Conservation (phyloP, 371 early-diverging fungal species). For the Mortierella sp. region DNA sequence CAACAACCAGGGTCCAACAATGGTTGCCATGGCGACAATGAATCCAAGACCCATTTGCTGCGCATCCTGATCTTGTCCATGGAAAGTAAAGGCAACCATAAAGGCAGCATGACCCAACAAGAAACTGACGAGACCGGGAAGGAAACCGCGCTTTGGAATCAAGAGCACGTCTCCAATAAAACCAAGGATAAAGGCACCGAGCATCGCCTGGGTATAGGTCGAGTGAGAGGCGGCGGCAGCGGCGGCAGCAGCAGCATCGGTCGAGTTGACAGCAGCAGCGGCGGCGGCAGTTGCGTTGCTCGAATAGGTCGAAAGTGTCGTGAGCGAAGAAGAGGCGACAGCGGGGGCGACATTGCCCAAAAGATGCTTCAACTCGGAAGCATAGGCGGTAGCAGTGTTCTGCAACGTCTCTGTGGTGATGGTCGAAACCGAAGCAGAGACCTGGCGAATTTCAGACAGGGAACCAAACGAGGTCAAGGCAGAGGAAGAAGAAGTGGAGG, state of each 20-base stretch:
- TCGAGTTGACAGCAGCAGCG: conserved; percentile 19
- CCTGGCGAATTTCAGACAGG: conserved; percentile 6
- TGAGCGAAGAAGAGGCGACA: too few species aligned
- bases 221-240: conserved; percentile 13
- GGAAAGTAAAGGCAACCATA: conserved; percentile 52
- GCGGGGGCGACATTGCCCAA: conserved; percentile 25
- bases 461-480: conserved; percentile 10
- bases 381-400: conserved; percentile 9
- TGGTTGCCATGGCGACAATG: conserved; percentile 28
- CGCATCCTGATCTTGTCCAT: conserved; percentile 35
- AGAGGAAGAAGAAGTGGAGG: conserved; percentile 14
- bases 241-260: conserved; percentile 24
- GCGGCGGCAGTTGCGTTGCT: background rate
- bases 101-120: conserved; percentile 47
- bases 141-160: conserved; percentile 37
- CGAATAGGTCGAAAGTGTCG: conserved; percentile 8
- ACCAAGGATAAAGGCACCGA: conserved; percentile 41
- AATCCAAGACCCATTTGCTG: conserved; percentile 28
- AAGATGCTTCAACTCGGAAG: conserved; percentile 25
- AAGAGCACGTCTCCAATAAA: conserved; percentile 44
- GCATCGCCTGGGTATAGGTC: conserved; percentile 45
- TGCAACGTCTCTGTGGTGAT: background rate
- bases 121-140: conserved; percentile 50
- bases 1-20: conserved; percentile 48
- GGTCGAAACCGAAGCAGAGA: background rate